Base-by-base conservation (phyloP, 2,329 filamentous ascomycete genomes). In the Colletotrichum lindemuthianum region DNA sequence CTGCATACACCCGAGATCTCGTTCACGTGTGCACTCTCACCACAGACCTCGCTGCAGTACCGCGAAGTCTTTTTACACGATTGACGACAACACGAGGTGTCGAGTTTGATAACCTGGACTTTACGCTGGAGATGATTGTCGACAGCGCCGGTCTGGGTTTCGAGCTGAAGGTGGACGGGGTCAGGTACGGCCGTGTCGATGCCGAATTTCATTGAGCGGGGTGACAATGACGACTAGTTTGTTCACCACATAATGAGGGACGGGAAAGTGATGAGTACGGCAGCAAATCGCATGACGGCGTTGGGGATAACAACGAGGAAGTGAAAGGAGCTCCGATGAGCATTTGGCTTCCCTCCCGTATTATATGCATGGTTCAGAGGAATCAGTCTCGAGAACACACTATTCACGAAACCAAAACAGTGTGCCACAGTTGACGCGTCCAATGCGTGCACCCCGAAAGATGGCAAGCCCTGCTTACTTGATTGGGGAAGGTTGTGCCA, bases 91-190 rank as follows among this genome's bases (percentile, higher is more conserved):
- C 91, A 3, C 84, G 90, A 58, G 91, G 91, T 1, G 88, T 93
- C 6, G 91, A 93, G 76, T 95, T 94, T 76, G 90, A 93, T 70
- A 93, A 93, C 68, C 79, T 95, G 36, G 90, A 94, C 72, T 94
- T 94, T 66, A 92, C 90, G 10, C 84, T 94, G 6, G 91, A 93
- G 78, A 93, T 95, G 90, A 89, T 90, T 69, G 91, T 94, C 47
- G 89, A 93, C 72, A 92, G 89, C 70, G 91, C 91, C 0, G 90
- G 90, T 2, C 71, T 94, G 63, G 87, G 90, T 2, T 94, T 94
- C 75, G 91, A 94, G 77, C 77, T 94, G 57, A 91, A 91, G 77
- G 91, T 94, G 11, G 91, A 93, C 72, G 91, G 90, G 0, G 87
- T 92, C 13, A 82, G 90, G 67, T 94, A 94, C 76, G 92, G 91